Evolutionary conservation across 2,329 filamentous ascomycete species (phyloP).

Genomic region (Boeremia exigua): DNA sequence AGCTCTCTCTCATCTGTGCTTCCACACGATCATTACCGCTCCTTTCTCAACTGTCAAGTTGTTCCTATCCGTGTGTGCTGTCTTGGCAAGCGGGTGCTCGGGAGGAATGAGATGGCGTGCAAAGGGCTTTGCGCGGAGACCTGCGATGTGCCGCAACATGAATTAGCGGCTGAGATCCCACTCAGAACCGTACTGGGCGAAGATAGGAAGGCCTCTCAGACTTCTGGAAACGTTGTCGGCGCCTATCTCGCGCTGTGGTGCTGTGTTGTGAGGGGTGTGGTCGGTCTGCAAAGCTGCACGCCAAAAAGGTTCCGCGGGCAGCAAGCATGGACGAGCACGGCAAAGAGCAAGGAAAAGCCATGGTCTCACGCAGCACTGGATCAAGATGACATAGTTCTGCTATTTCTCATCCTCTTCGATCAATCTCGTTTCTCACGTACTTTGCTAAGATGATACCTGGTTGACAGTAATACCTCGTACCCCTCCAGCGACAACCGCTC

Average conservation of each 20-base stretch:
- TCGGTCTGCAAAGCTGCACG: background rate
- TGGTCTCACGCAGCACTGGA: background rate
- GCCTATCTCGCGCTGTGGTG: background rate
- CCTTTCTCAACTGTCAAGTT: background rate
- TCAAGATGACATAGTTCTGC: background rate
- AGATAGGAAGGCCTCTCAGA: background rate
- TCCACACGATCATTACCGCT: background rate
- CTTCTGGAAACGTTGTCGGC: background rate
- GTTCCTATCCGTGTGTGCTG: background rate
- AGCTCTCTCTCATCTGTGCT: conserved; percentile 1
- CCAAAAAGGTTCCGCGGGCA: conserved; percentile 1
- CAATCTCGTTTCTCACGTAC: background rate
- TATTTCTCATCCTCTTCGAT: background rate
- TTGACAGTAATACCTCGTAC: conserved; percentile 40
- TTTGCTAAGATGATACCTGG: conserved; percentile 28
- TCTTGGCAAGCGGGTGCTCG: background rate
- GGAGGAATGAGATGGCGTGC: background rate
- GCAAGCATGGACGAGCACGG: conserved; percentile 3
- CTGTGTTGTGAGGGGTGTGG: background rate
- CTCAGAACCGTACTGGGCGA: background rate
- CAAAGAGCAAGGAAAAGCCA: conserved; percentile 2
- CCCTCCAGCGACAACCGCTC: conserved; percentile 24
- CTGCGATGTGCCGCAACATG: background rate
- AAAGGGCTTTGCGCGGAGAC: background rate
- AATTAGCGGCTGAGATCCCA: background rate